phyloP scores from a whole-genome alignment of 176 grass and related monocot species.

The Avena sativa region DNA sequence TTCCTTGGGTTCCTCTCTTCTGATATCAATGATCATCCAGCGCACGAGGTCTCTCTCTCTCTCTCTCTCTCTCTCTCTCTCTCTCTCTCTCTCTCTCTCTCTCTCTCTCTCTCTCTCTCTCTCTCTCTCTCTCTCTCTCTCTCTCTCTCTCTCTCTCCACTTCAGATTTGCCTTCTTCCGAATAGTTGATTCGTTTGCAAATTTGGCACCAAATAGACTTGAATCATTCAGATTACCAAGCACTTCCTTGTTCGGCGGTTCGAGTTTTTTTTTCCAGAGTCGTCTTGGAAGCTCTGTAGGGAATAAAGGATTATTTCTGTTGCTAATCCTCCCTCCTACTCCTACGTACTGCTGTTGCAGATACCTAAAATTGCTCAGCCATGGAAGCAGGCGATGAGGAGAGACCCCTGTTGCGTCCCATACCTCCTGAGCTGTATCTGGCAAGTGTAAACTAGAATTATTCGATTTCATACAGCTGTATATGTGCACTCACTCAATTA shows the following conservation, averaged over 20 bases:
- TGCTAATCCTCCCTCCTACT: not conserved
- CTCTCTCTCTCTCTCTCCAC: no score
- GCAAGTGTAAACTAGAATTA: not conserved
- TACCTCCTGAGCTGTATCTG: not conserved
- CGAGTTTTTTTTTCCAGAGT: not conserved
- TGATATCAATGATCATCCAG: no score
- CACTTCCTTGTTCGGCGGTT: not conserved
- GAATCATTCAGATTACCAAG: not conserved
- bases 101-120: no score
- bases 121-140: no score
- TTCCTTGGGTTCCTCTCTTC: not conserved
- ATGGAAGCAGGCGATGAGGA: slow-evolving; percentile 36
- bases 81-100: no score
- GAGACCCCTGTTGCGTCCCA: slow-evolving; percentile 20
- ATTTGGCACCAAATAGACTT: no score
- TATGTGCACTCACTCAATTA: not conserved
- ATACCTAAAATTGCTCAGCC: not conserved
- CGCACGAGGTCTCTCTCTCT: no score
- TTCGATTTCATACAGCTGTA: not conserved
- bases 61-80: no score
- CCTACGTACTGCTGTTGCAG: not conserved
- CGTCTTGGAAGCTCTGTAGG: not conserved
- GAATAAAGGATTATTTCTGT: not conserved
- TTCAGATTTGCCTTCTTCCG: no score
- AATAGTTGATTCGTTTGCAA: no score